These are phyloP conservation scores for Erodium texanum DNA, from an alignment of 441 rosid species.

Conservation along the genomic window DNA sequence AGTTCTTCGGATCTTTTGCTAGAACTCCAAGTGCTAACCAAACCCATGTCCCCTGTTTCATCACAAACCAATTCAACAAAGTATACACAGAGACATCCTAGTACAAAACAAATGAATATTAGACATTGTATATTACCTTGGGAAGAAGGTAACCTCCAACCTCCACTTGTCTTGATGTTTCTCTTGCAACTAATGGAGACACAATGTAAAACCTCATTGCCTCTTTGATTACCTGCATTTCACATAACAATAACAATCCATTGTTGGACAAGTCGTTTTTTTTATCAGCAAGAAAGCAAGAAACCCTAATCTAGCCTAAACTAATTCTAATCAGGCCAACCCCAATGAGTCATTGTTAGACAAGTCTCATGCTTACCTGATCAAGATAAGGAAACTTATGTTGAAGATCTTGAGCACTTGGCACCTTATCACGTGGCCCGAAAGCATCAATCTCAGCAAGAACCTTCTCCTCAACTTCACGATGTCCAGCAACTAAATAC, in stretches of 20 bases:
- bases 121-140: conserved; percentile 39
- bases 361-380: conserved; percentile 36
- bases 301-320: too few relatives aligned
- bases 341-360: too few relatives aligned
- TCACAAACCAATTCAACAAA: not conserved
- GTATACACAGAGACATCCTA: too few relatives aligned
- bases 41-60: conserved; percentile 80
- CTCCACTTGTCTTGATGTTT: conserved; percentile 66
- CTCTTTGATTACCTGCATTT: conserved; percentile 69
- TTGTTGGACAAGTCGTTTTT: too few relatives aligned
- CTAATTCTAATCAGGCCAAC: too few relatives aligned
- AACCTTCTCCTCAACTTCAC: conserved; percentile 58
- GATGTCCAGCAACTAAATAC: conserved; percentile 67
- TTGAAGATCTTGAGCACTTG: conserved; percentile 60
- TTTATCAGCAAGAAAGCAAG: too few relatives aligned
- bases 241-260: not conserved
- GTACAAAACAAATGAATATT: not conserved
- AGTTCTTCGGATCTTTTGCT: conserved; percentile 82
- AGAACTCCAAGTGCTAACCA: conserved; percentile 88
- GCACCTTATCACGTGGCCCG: conserved; percentile 44
- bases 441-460: conserved; percentile 65
- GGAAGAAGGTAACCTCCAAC: conserved; percentile 50
- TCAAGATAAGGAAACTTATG: conserved; percentile 67
- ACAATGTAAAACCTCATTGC: conserved; percentile 72
- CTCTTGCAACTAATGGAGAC: conserved; percentile 81